phyloP scores from a whole-genome alignment of 208 protist species.

The Acanthamoeba lenticulata region DNA sequence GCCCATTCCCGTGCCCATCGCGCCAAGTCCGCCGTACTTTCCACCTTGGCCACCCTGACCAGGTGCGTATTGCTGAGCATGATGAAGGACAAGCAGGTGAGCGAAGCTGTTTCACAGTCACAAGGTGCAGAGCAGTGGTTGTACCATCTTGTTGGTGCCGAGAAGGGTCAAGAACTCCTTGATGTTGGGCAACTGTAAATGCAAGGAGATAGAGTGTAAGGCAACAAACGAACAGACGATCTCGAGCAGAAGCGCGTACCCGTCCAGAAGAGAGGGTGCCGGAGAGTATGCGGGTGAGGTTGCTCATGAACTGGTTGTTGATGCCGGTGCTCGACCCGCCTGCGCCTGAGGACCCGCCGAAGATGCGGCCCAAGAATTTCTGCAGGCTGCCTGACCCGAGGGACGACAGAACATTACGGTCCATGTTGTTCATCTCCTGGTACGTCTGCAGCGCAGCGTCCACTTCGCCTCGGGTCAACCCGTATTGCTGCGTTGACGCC shows the following conservation, averaged over 20 bases:
- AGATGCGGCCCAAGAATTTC: not conserved
- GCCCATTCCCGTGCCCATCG: not conserved
- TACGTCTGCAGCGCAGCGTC: not conserved
- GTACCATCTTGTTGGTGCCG: not conserved
- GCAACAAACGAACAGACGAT: not conserved
- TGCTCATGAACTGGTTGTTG: not conserved
- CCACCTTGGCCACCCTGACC: not conserved
- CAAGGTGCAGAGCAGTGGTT: not conserved
- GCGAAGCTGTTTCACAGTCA: not conserved
- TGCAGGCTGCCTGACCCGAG: not conserved
- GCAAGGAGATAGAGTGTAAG: not conserved
- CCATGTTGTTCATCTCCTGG: constrained; percentile 12
- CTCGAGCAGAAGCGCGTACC: not conserved
- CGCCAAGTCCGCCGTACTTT: not conserved
- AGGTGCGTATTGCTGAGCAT: not conserved
- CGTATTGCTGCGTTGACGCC: not conserved
- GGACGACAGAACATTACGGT: not conserved
- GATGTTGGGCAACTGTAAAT: not conserved
- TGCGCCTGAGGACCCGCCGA: not conserved
- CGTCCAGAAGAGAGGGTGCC: not conserved
- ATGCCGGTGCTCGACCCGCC: not conserved
- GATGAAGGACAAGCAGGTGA: not conserved
- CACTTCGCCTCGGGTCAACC: not conserved
- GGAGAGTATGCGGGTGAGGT: not conserved
- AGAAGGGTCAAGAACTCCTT: not conserved